Conservation (phyloP, 495 filamentous ascomycete genomes). For the Staphylotrichum tortipilum region DNA sequence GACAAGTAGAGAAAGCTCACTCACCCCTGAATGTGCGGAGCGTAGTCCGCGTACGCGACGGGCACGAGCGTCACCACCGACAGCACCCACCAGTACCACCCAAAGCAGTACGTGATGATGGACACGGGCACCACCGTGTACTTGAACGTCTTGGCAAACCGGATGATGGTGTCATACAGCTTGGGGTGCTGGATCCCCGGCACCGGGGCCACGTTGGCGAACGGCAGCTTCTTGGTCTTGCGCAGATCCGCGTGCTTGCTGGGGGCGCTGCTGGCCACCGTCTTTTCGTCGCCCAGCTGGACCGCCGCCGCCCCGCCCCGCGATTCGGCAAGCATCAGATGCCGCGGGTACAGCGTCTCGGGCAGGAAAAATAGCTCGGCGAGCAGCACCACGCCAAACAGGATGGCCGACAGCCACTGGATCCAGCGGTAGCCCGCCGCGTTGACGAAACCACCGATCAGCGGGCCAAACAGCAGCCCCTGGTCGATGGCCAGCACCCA, state of each 20-base stretch:
- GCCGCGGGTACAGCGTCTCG: conserved; percentile 54
- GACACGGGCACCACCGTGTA: conserved; percentile 39
- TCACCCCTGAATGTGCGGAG: conserved; percentile 46
- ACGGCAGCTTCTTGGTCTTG: conserved; percentile 43
- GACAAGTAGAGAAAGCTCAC: not conserved
- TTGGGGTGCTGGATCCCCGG: conserved; percentile 49
- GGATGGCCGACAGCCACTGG: conserved; percentile 50
- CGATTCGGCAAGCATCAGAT: conserved; percentile 36
- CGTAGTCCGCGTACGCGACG: conserved; percentile 45
- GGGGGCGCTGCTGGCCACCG: conserved; percentile 1
- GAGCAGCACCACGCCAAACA: conserved; percentile 44
- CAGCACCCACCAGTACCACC: conserved; percentile 58
- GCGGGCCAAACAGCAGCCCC: conserved; percentile 47
- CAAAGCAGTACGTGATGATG: conserved; percentile 46
- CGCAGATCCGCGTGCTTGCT: conserved; percentile 7
- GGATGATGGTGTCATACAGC: conserved; percentile 40
- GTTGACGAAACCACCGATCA: conserved; percentile 50
- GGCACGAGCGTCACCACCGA: conserved; percentile 54
- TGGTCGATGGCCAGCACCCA: conserved; percentile 55
- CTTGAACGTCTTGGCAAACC: conserved; percentile 43
- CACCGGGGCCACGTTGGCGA: conserved; percentile 41
- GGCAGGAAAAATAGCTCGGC: conserved; percentile 48
- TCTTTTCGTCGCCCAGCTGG: not conserved
- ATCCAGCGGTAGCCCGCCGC: conserved; percentile 46
- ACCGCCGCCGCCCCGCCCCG: not conserved